A percentile compares a stretch with the other conserved stretches of the same genome.
Conservation (phyloP, 2,329 filamentous ascomycete species). For the Rhynchosporium agropyri region DNA sequence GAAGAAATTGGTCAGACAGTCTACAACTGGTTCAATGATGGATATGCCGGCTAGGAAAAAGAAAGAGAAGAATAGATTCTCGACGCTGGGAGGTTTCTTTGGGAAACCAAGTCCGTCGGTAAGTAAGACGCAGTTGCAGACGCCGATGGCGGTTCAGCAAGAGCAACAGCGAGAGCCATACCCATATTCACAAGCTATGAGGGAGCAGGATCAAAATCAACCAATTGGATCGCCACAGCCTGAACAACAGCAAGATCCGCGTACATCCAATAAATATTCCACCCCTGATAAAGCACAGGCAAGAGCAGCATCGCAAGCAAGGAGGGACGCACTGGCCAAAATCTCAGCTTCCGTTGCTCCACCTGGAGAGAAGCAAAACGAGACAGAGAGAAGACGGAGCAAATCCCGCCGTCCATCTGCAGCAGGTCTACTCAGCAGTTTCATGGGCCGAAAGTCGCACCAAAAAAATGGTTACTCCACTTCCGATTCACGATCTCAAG, state of each 20-base stretch:
- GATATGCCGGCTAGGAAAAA: constrained; percentile 25
- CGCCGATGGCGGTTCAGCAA: too few relatives aligned
- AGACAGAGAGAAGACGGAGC: neutral
- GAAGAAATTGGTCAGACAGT: constrained; percentile 35
- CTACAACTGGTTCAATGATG: constrained; percentile 26
- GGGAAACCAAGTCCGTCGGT: constrained; percentile 25
- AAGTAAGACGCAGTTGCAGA: constrained; percentile 3
- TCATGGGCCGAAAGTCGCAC: constrained; percentile 33
- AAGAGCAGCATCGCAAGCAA: constrained; percentile 21
- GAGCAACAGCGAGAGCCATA: too few relatives aligned
- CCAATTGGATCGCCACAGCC: constrained; percentile 23
- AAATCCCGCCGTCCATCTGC: constrained; percentile 34
- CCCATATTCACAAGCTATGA: constrained; percentile 22
- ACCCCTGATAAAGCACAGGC: constrained; percentile 13
- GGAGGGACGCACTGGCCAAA: constrained; percentile 25
- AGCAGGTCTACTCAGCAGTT: constrained; percentile 34
- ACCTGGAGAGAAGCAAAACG: constrained; percentile 23
- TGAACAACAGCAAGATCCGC: constrained; percentile 1
- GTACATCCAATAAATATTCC: constrained; percentile 6
- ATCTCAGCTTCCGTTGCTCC: constrained; percentile 14
- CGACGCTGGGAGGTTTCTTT: constrained; percentile 41
- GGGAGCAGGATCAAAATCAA: constrained; percentile 28
- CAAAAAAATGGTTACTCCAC: constrained; percentile 30
- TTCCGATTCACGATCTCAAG: constrained; percentile 31
- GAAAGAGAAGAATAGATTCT: constrained; percentile 51